Base-by-base conservation (phyloP, 2,329 filamentous ascomycete genomes). In the Alternaria conjuncta region DNA sequence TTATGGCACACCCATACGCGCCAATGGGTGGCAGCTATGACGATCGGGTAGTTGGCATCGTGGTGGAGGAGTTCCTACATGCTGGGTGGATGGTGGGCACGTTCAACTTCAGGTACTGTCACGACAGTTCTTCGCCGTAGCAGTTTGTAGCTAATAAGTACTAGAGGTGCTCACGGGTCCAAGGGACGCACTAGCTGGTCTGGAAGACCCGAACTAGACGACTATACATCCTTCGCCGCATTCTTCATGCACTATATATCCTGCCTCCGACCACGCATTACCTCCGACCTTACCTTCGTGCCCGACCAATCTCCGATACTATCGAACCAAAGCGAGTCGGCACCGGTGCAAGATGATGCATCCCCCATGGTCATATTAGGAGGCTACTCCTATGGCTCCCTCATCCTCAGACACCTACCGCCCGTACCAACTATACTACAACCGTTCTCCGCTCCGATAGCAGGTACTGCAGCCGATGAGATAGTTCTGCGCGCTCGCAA, bases 1-100 rank as follows among this genome's bases (percentile, higher is more conserved):
- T 97, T 4, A 82, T 98, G 43, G 94, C 94, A 12, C 96, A 98
- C 79, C 95, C 96, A 0, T 98, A 98, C 76, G 93, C 93, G 32
- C 90, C 93, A 0, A 83, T 98, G 55, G 96, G 96, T 5, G 96
- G 95, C 6, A 89, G 84, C 78, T 96, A 89, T 75, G 92, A 98
- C 76, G 94, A 98, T 76, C 86, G 87, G 0, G 85, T 97, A 0
- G 90, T 98, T 1, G 84, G 87, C n/a, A 83, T 88, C 9, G 81
- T 92, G 3, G 88, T 87, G 1, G 82, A 83, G 2, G 80, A 90
- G 61, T 83, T 97, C 49, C 78, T 97, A n/a, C 82, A 85, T 5
- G 81, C 85, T 56, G 92, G 92, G 2, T 96, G 88, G 73, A 78
- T 97, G 2, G 91, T 97, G 3, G 90, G 87, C 8, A 97, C 93